phyloP scores from a whole-genome alignment of 352 stramenopile species.

The Phytophthora pluvialis region DNA sequence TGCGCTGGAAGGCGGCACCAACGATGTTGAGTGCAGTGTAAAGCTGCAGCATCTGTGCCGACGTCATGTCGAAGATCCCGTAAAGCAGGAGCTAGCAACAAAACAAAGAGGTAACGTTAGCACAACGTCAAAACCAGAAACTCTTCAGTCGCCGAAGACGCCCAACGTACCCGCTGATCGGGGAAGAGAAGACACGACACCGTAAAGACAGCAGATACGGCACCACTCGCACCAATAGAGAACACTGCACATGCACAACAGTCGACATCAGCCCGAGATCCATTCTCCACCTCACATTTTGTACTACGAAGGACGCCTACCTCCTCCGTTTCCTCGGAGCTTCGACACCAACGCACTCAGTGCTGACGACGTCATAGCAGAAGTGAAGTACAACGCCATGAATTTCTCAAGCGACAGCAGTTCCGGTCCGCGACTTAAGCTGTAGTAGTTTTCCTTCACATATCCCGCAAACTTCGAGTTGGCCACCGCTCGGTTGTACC shows the following conservation, averaged over 20 bases:
- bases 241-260: slow-evolving; percentile 53
- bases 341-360: slow-evolving; percentile 74
- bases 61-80: slow-evolving; percentile 65
- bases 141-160: not conserved
- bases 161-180: slow-evolving; percentile 53
- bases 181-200: slow-evolving; percentile 80
- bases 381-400: slow-evolving; percentile 72
- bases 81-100: slow-evolving; percentile 61
- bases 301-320: slow-evolving; percentile 30
- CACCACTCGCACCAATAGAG: slow-evolving; percentile 81
- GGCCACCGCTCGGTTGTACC: slow-evolving; percentile 58
- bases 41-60: slow-evolving; percentile 67
- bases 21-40: slow-evolving; percentile 69
- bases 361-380: slow-evolving; percentile 71
- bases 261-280: not conserved
- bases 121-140: slow-evolving; percentile 12
- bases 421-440: slow-evolving; percentile 33
- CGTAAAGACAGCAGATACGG: slow-evolving; percentile 82
- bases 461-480: slow-evolving; percentile 59
- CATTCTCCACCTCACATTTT: not conserved
- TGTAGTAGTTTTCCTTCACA: slow-evolving; percentile 39
- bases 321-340: slow-evolving; percentile 56
- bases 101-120: not conserved
- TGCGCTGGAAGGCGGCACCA: slow-evolving; percentile 65
- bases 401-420: slow-evolving; percentile 71